Evolutionary conservation across 2,329 filamentous ascomycete species (phyloP).

Genomic region (Geosmithia flava): DNA sequence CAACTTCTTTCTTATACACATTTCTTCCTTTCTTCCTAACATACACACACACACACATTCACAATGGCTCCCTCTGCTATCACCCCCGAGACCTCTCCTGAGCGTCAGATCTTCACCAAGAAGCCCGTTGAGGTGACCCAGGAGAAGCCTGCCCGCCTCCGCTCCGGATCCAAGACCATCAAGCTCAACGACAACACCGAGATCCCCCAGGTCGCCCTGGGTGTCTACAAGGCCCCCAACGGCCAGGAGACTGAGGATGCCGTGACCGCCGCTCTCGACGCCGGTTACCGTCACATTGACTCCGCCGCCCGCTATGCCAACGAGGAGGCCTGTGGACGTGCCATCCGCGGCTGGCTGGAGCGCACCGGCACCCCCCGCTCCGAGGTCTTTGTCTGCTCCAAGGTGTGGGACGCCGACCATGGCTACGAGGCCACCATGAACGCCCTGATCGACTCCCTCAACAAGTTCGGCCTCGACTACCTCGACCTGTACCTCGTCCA

Average conservation of each 20-base stretch:
- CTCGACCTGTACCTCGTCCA: constrained; percentile 59
- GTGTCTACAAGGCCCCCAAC: constrained; percentile 32
- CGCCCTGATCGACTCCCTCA: constrained; percentile 50
- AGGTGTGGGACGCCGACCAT: constrained; percentile 43
- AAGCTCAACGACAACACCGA: constrained; percentile 61
- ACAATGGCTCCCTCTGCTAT: constrained; percentile 23
- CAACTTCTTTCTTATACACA: not conserved
- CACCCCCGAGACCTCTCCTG: constrained; percentile 18
- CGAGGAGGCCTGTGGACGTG: constrained; percentile 56
- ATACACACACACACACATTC: constrained; percentile 4
- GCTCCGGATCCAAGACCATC: constrained; percentile 20
- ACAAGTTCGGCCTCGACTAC: constrained; percentile 54
- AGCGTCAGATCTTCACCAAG: constrained; percentile 15
- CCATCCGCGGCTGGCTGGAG: constrained; percentile 42
- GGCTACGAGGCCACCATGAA: constrained; percentile 32
- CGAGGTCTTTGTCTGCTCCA: constrained; percentile 56
- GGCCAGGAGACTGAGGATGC: constrained; percentile 42
- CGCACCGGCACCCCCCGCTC: constrained; percentile 54
- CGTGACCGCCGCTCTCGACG: constrained; percentile 4
- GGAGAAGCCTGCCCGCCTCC: constrained; percentile 9
- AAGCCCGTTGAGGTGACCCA: constrained; percentile 8
- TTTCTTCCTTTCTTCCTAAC: not conserved
- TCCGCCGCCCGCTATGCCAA: constrained; percentile 47
- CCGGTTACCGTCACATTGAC: constrained; percentile 35
- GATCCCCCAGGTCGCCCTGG: constrained; percentile 44